phyloP scores from a whole-genome alignment of 768 basidiomycete species.

The Termitomyces sp. region DNA sequence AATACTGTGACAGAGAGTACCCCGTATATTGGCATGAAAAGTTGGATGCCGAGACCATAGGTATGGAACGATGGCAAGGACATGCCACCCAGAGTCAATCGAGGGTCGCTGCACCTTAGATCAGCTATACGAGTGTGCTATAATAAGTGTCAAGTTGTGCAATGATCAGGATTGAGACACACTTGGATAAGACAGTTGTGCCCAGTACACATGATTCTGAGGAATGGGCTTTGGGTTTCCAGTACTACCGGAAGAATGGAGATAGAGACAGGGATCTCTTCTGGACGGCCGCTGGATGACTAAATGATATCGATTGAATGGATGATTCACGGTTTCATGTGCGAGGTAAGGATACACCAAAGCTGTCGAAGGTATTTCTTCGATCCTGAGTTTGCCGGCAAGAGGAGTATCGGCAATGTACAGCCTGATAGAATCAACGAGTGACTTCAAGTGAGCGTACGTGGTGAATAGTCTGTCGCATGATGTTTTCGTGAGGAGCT shows the following conservation, averaged over 20 bases:
- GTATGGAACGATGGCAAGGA: conserved; percentile 35
- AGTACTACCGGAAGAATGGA: conserved; percentile 38
- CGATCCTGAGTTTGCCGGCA: conserved; percentile 10
- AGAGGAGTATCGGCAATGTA: conserved; percentile 21
- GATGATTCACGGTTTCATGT: not conserved
- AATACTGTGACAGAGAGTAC: conserved; percentile 12
- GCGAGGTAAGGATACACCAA: not conserved
- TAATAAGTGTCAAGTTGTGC: not conserved
- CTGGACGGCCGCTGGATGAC: conserved; percentile 8
- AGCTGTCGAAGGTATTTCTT: not conserved
- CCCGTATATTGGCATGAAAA: conserved; percentile 19
- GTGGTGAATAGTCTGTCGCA: conserved; percentile 35
- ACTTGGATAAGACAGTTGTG: conserved; percentile 22
- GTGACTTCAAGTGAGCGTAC: conserved; percentile 17
- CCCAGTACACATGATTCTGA: conserved; percentile 22
- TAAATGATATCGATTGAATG: conserved; percentile 22
- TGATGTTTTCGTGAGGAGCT: conserved; percentile 29
- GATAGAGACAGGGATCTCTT: conserved; percentile 17
- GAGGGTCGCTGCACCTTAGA: conserved; percentile 10
- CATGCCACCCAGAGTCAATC: conserved; percentile 18
- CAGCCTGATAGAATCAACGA: conserved; percentile 24
- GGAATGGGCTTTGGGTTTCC: conserved; percentile 40
- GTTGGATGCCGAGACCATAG: conserved; percentile 24
- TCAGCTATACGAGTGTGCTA: not conserved
- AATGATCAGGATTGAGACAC: not conserved